Conservation (phyloP, 345 rosid species). For the Acer saccharum region DNA sequence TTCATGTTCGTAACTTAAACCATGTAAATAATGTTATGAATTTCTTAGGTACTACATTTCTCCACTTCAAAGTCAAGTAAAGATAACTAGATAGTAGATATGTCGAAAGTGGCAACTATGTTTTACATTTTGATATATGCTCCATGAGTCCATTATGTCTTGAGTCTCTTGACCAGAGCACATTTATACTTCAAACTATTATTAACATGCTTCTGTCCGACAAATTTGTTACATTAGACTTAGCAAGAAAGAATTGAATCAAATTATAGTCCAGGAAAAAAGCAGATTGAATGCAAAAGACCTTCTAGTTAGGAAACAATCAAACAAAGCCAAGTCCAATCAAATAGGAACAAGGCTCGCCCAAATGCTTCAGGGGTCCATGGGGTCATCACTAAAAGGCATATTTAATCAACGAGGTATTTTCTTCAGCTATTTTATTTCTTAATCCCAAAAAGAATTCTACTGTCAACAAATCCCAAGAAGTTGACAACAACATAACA, state of each 20-base stretch:
- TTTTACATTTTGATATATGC: not conserved
- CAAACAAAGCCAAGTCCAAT: not conserved
- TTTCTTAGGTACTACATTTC: not conserved
- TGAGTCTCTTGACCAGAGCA: not conserved
- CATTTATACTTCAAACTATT: not conserved
- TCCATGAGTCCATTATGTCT: not conserved
- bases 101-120: not conserved
- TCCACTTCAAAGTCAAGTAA: not conserved
- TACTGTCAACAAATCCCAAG: no score
- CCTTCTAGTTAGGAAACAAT: not conserved
- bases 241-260: not conserved
- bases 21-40: not conserved
- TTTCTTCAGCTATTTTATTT: no score
- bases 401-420: no score
- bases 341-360: not conserved
- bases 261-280: not conserved
- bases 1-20: not conserved
- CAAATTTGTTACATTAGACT: not conserved
- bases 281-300: not conserved
- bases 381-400: no score
- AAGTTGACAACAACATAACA: no score
- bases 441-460: no score
- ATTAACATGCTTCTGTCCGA: not conserved
- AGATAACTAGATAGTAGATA: not conserved
- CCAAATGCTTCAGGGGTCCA: no score